phyloP scores from a whole-genome alignment of 495 filamentous ascomycete genomes.

The Schizothecium vesticola region DNA sequence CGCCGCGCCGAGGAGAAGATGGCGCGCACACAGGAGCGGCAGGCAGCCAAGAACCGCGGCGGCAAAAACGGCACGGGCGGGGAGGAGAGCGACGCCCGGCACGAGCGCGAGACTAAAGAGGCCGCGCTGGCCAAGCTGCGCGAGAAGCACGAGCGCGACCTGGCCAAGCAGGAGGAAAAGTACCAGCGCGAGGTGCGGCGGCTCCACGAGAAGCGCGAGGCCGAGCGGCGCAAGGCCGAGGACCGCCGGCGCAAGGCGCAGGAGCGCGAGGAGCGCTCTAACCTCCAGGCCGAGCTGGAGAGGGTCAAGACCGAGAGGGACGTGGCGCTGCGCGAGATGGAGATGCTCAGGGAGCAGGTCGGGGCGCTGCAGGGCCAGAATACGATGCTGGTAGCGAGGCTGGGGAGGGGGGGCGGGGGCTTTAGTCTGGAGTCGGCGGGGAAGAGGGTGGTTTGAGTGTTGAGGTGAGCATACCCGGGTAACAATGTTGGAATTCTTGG shows the following conservation, averaged over 20 bases:
- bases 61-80: constrained; percentile 16
- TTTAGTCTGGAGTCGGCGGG: background rate
- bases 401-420: constrained; percentile 34
- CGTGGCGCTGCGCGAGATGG: constrained; percentile 52
- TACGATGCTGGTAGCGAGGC: constrained; percentile 45
- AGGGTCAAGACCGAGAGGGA: constrained; percentile 51
- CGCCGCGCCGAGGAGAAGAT: constrained; percentile 67
- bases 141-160: constrained; percentile 56
- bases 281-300: constrained; percentile 44
- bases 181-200: constrained; percentile 57
- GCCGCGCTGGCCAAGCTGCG: constrained; percentile 44
- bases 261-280: constrained; percentile 51
- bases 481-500: background rate
- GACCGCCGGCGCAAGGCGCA: constrained; percentile 48
- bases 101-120: constrained; percentile 36
- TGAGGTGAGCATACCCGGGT: background rate
- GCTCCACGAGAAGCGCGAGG: constrained; percentile 56
- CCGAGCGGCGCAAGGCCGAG: constrained; percentile 56
- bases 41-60: constrained; percentile 26
- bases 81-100: constrained; percentile 29
- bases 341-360: constrained; percentile 58
- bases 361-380: constrained; percentile 64
- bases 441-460: background rate
- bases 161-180: constrained; percentile 59
- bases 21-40: constrained; percentile 43